A percentile compares a stretch with the other conserved stretches of the same genome.
phyloP scores from a whole-genome alignment of 2,329 filamentous ascomycete species.

The Raffaelea arxii region DNA sequence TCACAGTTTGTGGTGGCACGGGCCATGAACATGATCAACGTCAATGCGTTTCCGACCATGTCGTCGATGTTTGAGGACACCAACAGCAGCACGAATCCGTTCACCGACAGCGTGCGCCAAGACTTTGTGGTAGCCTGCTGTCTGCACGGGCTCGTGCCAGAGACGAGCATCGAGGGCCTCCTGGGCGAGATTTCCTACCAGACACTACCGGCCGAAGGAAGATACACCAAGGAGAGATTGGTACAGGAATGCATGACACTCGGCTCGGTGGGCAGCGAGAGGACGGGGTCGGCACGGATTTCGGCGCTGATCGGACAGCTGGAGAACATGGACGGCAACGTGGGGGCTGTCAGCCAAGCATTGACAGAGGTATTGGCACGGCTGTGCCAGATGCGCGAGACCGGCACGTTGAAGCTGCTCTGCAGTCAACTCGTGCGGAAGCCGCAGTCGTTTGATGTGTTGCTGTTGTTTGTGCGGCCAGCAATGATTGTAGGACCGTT shows the following conservation, averaged over 20 bases:
- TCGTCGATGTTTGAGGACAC: constrained; percentile 50
- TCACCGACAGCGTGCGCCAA: constrained; percentile 49
- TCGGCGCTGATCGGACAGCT: constrained; percentile 65
- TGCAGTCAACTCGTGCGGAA: constrained; percentile 66
- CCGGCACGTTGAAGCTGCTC: constrained; percentile 66
- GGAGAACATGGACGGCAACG: constrained; percentile 85
- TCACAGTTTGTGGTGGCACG: constrained; percentile 59
- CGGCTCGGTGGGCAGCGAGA: constrained; percentile 27
- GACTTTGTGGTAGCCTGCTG: constrained; percentile 88
- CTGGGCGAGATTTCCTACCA: constrained; percentile 79
- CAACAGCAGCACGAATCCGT: constrained; percentile 46
- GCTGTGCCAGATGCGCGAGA: constrained; percentile 64
- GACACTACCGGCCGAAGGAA: constrained; percentile 62
- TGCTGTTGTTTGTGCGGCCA: constrained; percentile 66
- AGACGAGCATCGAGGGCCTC: constrained; percentile 67
- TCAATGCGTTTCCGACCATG: constrained; percentile 59
- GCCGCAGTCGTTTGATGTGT: constrained; percentile 61
- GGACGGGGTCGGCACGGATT: constrained; percentile 60
- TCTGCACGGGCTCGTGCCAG: constrained; percentile 73
- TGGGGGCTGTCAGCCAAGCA: constrained; percentile 73
- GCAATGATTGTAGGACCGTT: constrained; percentile 61
- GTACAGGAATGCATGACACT: constrained; percentile 59
- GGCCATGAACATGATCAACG: constrained; percentile 72
- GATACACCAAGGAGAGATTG: constrained; percentile 68
- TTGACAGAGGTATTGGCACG: constrained; percentile 61